These are phyloP conservation scores for Colletotrichum brevisporum DNA, from an alignment of 2,329 filamentous ascomycete species.

Conservation along the genomic window DNA sequence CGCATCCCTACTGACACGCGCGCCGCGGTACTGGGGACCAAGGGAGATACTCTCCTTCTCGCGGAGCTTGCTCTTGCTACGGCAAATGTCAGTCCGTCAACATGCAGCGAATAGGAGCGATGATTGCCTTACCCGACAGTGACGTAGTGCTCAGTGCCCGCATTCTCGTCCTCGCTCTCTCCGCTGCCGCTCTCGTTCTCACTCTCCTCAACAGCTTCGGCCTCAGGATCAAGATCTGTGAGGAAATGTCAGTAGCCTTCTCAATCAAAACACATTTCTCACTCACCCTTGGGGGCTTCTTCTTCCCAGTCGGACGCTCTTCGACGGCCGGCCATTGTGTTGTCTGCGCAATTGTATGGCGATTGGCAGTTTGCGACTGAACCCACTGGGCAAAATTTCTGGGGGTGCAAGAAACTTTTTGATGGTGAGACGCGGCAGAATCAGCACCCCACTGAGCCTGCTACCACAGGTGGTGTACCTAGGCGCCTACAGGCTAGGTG, in stretches of 20 bases:
- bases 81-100: constrained; percentile 7
- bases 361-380: constrained; percentile 2
- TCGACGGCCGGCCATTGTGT: constrained; percentile 28
- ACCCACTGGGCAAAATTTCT: constrained; percentile 39
- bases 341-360: constrained; percentile 7
- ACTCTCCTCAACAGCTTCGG: constrained; percentile 32
- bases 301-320: constrained; percentile 40
- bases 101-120: background rate
- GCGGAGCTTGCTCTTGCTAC: constrained; percentile 85
- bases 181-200: constrained; percentile 60
- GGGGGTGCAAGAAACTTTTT: constrained; percentile 42
- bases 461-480: background rate
- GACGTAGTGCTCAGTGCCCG: constrained; percentile 89
- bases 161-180: constrained; percentile 60
- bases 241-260: constrained; percentile 6
- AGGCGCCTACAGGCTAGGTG: too few species aligned
- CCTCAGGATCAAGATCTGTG: constrained; percentile 42
- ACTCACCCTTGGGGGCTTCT: constrained; percentile 39
- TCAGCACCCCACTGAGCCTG: constrained; percentile 8
- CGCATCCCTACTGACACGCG: constrained; percentile 79
- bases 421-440: constrained; percentile 41
- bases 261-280: background rate
- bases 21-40: constrained; percentile 85
- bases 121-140: constrained; percentile 71
- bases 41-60: constrained; percentile 78